Conservation (phyloP, 495 filamentous ascomycete genomes). For the Glutinoglossum americanum region DNA sequence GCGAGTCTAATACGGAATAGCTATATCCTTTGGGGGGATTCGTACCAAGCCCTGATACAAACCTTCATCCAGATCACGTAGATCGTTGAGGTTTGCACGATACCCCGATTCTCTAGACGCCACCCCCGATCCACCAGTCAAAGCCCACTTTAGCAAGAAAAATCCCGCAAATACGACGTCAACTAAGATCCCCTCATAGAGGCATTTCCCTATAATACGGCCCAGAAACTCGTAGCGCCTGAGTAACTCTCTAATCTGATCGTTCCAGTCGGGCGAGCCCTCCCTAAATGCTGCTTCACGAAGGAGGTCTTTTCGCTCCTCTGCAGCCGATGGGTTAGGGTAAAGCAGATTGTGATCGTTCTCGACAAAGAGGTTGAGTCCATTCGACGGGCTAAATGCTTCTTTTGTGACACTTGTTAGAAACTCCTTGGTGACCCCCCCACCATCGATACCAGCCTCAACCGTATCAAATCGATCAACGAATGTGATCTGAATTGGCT, state of each 20-base stretch:
- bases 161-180: conserved; percentile 88
- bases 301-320: conserved; percentile 43
- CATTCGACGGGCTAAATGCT: conserved; percentile 44
- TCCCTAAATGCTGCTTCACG: conserved; percentile 30
- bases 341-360: conserved; percentile 83
- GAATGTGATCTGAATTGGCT: conserved; percentile 95
- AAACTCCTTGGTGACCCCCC: conserved; percentile 96
- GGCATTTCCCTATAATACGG: conserved; percentile 82
- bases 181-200: conserved; percentile 93
- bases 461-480: conserved; percentile 71
- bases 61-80: conserved; percentile 81
- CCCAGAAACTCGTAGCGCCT: conserved; percentile 80
- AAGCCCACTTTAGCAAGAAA: conserved; percentile 87
- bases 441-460: conserved; percentile 92
- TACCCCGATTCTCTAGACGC: conserved; percentile 48
- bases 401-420: conserved; percentile 75
- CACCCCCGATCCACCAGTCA: conserved; percentile 40
- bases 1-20: conserved; percentile 1
- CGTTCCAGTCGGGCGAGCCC: conserved; percentile 30
- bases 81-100: conserved; percentile 75
- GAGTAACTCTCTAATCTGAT: conserved; percentile 36
- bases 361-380: conserved; percentile 45
- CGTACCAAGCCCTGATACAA: conserved; percentile 73
- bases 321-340: conserved; percentile 63
- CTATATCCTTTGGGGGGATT: background rate